Base-by-base conservation (phyloP, 495 filamentous ascomycete species). In the Eremomyces bilateralis region DNA sequence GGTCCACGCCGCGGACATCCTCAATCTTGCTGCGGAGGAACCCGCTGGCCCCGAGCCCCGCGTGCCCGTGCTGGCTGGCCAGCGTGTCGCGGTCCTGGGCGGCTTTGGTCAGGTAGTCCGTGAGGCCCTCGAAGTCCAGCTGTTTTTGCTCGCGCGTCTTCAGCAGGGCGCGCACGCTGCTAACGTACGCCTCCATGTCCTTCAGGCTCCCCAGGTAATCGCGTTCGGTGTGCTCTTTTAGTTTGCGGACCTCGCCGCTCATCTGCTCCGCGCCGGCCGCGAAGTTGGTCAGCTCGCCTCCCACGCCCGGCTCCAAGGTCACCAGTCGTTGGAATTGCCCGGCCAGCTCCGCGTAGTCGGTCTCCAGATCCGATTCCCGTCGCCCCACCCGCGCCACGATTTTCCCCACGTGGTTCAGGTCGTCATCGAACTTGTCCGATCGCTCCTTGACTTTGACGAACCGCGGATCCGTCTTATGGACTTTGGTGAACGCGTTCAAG, bases 121-220 rank as follows among this genome's bases (percentile, higher is more conserved):
- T 91, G 20, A 95, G 62, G 27, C 78, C 88, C 57, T 97, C 88
- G 50, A 85, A 92, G 56, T 97, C 88, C 28, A 95, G 74, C 50
- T 97, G 88, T 51, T 95, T 97, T 57, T 90, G 83, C 57, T 97
- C 90, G 15, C 88, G 74, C 4, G 78, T 77, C 58, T 91, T 92
- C 47, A 97, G 69, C 2, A 95, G 72, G 20, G 71, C 58, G 53
- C 91, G 90, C 13, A 95, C 54, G 1, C 81, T 73, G 15, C 69
- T 53, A 49, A 79, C 81, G 55, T 95, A 97, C 19, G 81, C 73
- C 39, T 81, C 75, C 83, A 95, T 92, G 51, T 95, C 90, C 13
- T 80, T 67, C 21, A 97, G 62, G 6, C 73, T 80, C 41, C 80
- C 76, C 15, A 95, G 71, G 48, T 95, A 97, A 53, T 92, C 80